Conservation (phyloP, 164 flowering plant species). For the Hamamelis virginiana region DNA sequence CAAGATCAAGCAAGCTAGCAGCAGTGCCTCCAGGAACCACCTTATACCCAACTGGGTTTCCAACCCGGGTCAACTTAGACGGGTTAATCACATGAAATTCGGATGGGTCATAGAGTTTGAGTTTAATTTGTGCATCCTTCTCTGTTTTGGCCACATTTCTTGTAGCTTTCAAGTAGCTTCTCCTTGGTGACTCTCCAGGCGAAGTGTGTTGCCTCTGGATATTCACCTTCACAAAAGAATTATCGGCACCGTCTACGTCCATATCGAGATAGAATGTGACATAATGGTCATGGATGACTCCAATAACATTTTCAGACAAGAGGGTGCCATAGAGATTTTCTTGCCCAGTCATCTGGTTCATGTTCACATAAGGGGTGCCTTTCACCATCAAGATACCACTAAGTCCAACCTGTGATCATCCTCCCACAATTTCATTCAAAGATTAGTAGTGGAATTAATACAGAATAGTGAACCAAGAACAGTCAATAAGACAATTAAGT, state of each 20-base stretch:
- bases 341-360: conserved; percentile 45
- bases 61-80: conserved; percentile 51
- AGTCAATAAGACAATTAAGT: too few relatives aligned
- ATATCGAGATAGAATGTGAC: conserved; percentile 82
- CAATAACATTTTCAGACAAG: conserved; percentile 81
- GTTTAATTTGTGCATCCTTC: conserved; percentile 74
- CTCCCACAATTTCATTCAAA: too few relatives aligned
- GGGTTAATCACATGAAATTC: conserved; percentile 86
- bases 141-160: conserved; percentile 69
- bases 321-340: conserved; percentile 68
- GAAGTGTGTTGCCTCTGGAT: conserved; percentile 42
- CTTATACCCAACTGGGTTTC: conserved; percentile 85
- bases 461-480: too few relatives aligned
- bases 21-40: conserved; percentile 78
- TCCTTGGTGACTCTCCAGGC: conserved; percentile 61
- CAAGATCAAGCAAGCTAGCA: conserved; percentile 72
- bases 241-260: conserved; percentile 80
- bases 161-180: conserved; percentile 60
- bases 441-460: too few relatives aligned
- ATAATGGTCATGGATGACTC: conserved; percentile 88
- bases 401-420: conserved; percentile 69
- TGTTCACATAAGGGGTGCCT: conserved; percentile 64
- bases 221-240: conserved; percentile 84
- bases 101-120: conserved; percentile 67
- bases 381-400: conserved; percentile 94